Conservation (phyloP, 768 basidiomycete species). For the Phylloporus arenicola region DNA sequence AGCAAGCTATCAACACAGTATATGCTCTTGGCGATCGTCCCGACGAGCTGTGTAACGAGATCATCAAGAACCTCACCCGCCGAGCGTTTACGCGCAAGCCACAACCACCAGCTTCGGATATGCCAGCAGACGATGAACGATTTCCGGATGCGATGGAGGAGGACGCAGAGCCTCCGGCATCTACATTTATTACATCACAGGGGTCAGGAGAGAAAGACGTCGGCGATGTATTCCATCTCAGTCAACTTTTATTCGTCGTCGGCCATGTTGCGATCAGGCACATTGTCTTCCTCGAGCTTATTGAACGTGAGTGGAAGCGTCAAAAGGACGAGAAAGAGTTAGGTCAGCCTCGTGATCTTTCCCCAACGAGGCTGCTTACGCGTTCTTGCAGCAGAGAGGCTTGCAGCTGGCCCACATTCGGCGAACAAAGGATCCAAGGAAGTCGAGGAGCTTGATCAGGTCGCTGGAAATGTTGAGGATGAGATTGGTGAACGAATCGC, state of each 20-base stretch:
- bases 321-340: slow-evolving; percentile 86
- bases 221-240: slow-evolving; percentile 82
- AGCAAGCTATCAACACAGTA: slow-evolving; percentile 94
- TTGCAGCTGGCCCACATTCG: slow-evolving; percentile 35
- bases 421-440: slow-evolving; percentile 46
- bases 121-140: slow-evolving; percentile 20
- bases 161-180: slow-evolving; percentile 29
- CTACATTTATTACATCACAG: slow-evolving; percentile 16
- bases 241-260: slow-evolving; percentile 91
- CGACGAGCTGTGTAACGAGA: slow-evolving; percentile 69
- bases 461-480: slow-evolving; percentile 96
- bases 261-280: slow-evolving; percentile 98
- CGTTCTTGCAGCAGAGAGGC: slow-evolving; percentile 51
- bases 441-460: slow-evolving; percentile 89
- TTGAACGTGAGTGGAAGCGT: slow-evolving; percentile 94
- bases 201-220: slow-evolving; percentile 41
- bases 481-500: slow-evolving; percentile 94
- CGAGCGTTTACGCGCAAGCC: slow-evolving; percentile 54
- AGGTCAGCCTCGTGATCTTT: slow-evolving; percentile 41
- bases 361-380: not conserved
- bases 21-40: slow-evolving; percentile 94
- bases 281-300: slow-evolving; percentile 90
- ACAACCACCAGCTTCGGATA: slow-evolving; percentile 2
- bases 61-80: slow-evolving; percentile 78
- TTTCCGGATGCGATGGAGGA: slow-evolving; percentile 52